Evolutionary conservation across 352 stramenopile species (phyloP).

Genomic region (Pythium scleroteichum): DNA sequence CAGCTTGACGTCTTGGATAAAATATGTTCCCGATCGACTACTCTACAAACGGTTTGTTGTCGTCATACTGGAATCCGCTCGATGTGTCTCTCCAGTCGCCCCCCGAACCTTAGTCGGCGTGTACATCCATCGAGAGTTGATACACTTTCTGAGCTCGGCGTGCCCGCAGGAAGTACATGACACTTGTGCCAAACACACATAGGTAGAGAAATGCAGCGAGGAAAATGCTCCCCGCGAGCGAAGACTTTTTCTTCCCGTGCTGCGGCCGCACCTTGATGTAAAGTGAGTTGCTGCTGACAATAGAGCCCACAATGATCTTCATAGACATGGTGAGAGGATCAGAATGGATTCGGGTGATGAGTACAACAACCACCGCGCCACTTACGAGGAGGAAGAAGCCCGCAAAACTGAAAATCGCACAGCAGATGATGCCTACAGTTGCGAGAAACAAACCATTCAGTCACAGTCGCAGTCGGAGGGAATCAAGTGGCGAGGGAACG

Average conservation of each 20-base stretch:
- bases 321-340: neutral
- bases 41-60: constrained; percentile 24
- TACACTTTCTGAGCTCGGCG: constrained; percentile 85
- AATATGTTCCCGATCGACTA: constrained; percentile 33
- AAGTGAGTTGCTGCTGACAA: constrained; percentile 85
- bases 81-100: neutral
- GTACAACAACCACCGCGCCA: neutral
- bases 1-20: constrained; percentile 14
- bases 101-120: constrained; percentile 51
- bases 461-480: too few relatives aligned
- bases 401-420: constrained; percentile 72
- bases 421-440: constrained; percentile 64
- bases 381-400: constrained; percentile 74
- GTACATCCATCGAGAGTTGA: constrained; percentile 85
- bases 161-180: constrained; percentile 84
- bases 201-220: constrained; percentile 84
- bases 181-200: constrained; percentile 81
- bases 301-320: constrained; percentile 75
- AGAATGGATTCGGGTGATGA: neutral
- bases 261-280: constrained; percentile 83
- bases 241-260: constrained; percentile 84
- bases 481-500: neutral
- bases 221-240: constrained; percentile 84
- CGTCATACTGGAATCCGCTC: neutral
- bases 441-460: neutral